Conservation (phyloP, 2,329 filamentous ascomycete species). For the Colletotrichum trifolii region DNA sequence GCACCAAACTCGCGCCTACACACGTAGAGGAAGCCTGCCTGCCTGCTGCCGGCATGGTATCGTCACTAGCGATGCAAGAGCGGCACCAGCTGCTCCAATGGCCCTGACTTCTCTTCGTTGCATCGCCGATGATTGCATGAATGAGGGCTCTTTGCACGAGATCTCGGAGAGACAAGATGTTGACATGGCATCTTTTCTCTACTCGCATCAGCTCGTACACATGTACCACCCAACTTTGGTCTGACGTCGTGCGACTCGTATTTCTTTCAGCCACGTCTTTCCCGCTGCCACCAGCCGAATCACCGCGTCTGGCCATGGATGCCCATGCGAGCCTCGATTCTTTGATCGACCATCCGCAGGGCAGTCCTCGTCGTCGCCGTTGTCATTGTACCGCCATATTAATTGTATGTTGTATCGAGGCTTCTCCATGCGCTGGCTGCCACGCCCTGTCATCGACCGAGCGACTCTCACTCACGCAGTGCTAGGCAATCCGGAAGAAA, state of each 20-base stretch:
- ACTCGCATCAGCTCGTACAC: conserved; percentile 6
- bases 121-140: conserved; percentile 16
- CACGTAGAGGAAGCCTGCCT: background rate
- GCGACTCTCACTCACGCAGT: background rate
- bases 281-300: conserved; percentile 13
- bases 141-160: background rate
- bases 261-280: conserved; percentile 15
- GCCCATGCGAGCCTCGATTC: conserved; percentile 52
- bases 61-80: no score
- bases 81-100: background rate
- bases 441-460: conserved; percentile 16
- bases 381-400: background rate
- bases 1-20: no score
- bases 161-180: conserved; percentile 2
- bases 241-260: conserved; percentile 10
- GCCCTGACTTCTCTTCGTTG: background rate
- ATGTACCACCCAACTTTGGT: conserved; percentile 8
- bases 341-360: conserved; percentile 32
- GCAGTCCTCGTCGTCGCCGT: conserved; percentile 4
- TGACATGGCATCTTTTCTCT: conserved; percentile 15
- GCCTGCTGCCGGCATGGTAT: no score
- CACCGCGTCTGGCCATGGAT: conserved; percentile 36
- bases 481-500: conserved; percentile 11
- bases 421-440: background rate
- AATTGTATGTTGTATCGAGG: background rate